These are phyloP conservation scores for Boletus speciosus DNA, from an alignment of 768 basidiomycete species.

Conservation along the genomic window DNA sequence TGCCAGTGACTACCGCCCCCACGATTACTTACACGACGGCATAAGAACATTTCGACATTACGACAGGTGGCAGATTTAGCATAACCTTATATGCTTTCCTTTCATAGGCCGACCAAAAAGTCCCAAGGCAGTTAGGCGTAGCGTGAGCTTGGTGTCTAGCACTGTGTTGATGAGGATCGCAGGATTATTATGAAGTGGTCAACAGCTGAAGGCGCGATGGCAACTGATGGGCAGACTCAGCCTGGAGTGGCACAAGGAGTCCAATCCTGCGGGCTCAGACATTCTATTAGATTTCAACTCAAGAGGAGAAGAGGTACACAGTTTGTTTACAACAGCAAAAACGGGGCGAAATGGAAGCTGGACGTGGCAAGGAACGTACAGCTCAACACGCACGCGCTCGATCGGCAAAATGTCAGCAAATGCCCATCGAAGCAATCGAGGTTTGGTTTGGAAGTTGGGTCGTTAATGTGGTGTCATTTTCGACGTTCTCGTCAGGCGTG, in stretches of 20 bases:
- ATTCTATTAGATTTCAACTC: background rate
- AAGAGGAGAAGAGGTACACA: background rate
- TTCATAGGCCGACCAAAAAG: background rate
- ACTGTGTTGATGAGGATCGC: background rate
- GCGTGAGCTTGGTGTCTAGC: background rate
- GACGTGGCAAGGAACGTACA: too few species aligned
- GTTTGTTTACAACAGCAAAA: background rate
- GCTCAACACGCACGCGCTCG: background rate
- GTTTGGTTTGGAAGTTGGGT: background rate
- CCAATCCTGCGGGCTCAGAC: background rate
- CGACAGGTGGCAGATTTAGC: background rate
- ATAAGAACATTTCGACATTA: background rate
- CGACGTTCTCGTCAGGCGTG: background rate
- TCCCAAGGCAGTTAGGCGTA: background rate
- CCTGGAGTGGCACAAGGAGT: background rate
- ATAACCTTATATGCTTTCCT: background rate
- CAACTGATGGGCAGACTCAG: background rate
- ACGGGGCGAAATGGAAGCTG: background rate
- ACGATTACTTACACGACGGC: background rate
- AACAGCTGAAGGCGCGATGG: too few species aligned
- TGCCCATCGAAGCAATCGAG: background rate
- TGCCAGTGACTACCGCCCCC: background rate
- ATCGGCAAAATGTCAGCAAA: background rate
- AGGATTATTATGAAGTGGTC: background rate
- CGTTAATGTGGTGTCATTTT: background rate